Percentiles rank a stretch among this genome's conserved stretches.
Conservation (phyloP, 257 asterid genomes). For the Solanum piurae region DNA sequence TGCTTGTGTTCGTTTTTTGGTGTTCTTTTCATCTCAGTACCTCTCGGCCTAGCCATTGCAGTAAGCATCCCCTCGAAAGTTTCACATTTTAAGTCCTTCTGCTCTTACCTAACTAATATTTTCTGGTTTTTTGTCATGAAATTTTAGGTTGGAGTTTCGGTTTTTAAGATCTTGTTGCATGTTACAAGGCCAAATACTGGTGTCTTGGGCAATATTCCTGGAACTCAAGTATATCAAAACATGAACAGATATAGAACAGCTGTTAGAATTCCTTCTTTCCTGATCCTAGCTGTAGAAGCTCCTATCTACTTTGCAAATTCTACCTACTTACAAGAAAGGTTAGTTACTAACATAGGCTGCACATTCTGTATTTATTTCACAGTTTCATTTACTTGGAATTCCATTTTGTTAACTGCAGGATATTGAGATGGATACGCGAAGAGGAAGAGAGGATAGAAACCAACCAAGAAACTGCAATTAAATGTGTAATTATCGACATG, state of each 20-base stretch:
- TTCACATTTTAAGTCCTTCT: neutral
- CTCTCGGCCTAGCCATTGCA: slow-evolving; percentile 87
- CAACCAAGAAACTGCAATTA: slow-evolving; percentile 33
- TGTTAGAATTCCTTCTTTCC: slow-evolving; percentile 56
- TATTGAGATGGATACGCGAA: slow-evolving; percentile 73
- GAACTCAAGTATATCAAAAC: slow-evolving; percentile 71
- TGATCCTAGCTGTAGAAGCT: slow-evolving; percentile 62
- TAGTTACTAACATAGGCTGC: neutral
- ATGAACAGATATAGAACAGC: slow-evolving; percentile 61
- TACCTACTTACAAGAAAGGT: slow-evolving; percentile 87
- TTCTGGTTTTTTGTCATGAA: neutral
- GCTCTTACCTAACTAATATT: neutral
- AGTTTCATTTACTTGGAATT: neutral
- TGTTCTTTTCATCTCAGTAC: slow-evolving; percentile 92
- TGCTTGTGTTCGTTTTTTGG: slow-evolving; percentile 82
- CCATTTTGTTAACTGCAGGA: slow-evolving; percentile 27
- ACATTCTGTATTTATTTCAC: neutral
- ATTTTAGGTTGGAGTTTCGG: slow-evolving; percentile 78
- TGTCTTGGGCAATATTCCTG: slow-evolving; percentile 65
- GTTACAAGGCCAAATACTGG: slow-evolving; percentile 86
- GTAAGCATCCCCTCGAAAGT: slow-evolving; percentile 29
- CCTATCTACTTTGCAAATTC: slow-evolving; percentile 88
- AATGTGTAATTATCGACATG: slow-evolving; percentile 82
- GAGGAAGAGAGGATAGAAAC: slow-evolving; percentile 71
- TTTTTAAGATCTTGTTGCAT: slow-evolving; percentile 80